Base-by-base conservation (phyloP, 805 yeast genomes). In the Pichia phayaonensis region DNA sequence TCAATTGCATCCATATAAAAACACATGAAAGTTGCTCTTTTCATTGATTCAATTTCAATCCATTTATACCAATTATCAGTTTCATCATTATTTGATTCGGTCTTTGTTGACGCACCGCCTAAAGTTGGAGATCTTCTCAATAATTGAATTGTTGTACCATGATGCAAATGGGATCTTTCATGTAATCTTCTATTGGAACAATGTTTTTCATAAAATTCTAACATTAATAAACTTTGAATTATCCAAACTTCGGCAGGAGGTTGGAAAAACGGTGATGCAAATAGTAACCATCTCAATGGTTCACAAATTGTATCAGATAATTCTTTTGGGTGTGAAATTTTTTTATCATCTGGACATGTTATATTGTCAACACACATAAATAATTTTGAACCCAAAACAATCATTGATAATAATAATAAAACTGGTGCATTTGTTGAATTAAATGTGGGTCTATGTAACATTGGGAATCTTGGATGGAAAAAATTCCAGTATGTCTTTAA, bases 81-180 rank as follows among this genome's bases (percentile, higher is more conserved):
- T 26, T 59, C 59, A 22, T 60, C 64, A 21, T 48, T 49, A 5
- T 41, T 40, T 23, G 49, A 29, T 18, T 49, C 52, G 56, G 57
- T 44, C 23, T 50, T 55, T 18, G 63, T 66, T 0, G 89, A 86
- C 50, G 84, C 79, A 0, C 90, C 90, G 15, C 90, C 90, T 34
- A 88, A 65, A 1, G 85, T 77, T 1, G 95, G 88, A 0, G 88
- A 80, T 57, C 96, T 72, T 56, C 95, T 70, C 46, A 88, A 67
- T 42, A 88, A 67, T 64, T 88, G 96, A 40, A 87, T 81, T 0
- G 90, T 81, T 0, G 95, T 84, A 5, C 94, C 96, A 64, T 88
- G 96, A 62, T 89, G 95, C 21, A 89, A 69, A 64, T 84, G 92
- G 0, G 88, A 86, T 45, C 96, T 67, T 66, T 88, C 96, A 62